Evolutionary conservation across 2,329 filamentous ascomycete species (phyloP), one percentile per base, ranked within the genome.

Genomic region (Penicillium oxalicum): DNA sequence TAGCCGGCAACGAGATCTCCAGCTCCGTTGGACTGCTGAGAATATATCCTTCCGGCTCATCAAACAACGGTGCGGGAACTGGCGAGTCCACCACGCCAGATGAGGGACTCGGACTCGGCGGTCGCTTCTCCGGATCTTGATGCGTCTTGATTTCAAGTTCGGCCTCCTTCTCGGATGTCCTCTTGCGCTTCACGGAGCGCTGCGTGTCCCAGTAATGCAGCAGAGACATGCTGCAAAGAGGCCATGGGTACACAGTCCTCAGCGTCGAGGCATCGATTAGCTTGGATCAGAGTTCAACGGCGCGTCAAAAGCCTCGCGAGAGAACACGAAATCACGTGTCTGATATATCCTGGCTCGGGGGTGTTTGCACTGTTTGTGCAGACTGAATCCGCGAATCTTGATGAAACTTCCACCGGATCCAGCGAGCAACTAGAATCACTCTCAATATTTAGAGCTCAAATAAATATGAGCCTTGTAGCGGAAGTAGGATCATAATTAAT

Each of bases 1-100:
- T 74, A 0, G 77, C 75, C 11, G 88, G 87, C 5, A 95, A 71
- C 5, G 84, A 84, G 53, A 77, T 83, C 60, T 90, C 87, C 40
- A 91, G 73, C 47, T 86, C 84, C 9, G 86, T 89, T 55, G 77
- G 75, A 36, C 69, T 70, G 37, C 60, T 66, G 45, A 63, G 50
- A 38, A 63, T 47, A 2, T 52, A 50, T 2, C 56, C 47, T 33
- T 57, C 61, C n/a, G 65, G 52, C n/a, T 70, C 65, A 2, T 62
- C 62, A 4, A 56, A 41, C 25, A 54, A 43, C 8, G 54, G 66
- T 4, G 26, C 40, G 5, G 40, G 29, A 7, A 29, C 26, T 9
- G 40, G 11, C 13, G 63, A 60, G 32, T 64, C 63, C 45, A 33
- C 68, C 54, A 6, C 57, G 63, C 51, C 75, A 64, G 32, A 64